phyloP scores from a whole-genome alignment of 257 asterid species.

The Rehmannia glutinosa region DNA sequence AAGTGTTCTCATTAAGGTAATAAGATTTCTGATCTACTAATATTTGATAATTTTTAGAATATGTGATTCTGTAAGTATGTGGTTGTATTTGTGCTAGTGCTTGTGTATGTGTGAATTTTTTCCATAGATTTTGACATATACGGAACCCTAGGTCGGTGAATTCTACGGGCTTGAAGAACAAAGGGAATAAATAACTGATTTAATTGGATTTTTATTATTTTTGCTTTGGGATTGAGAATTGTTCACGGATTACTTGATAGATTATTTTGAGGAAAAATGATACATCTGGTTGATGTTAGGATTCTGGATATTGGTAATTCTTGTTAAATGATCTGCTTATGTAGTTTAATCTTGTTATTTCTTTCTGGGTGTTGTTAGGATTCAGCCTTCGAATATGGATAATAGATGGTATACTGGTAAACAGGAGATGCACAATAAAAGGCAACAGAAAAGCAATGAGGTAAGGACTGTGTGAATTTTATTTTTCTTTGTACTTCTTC shows the following conservation, averaged over 20 bases:
- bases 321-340: neutral
- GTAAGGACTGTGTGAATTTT: slow-evolving; percentile 27
- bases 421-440: slow-evolving; percentile 55
- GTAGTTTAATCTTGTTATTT: neutral
- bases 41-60: too few species aligned
- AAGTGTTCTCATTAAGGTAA: slow-evolving; percentile 26
- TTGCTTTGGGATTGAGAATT: neutral
- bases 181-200: neutral
- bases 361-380: slow-evolving; percentile 16
- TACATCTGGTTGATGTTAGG: neutral
- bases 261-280: neutral
- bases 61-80: neutral
- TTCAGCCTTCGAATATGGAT: slow-evolving; percentile 46
- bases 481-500: neutral
- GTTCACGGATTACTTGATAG: too few species aligned
- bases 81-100: neutral
- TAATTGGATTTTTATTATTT: neutral
- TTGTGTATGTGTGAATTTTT: neutral
- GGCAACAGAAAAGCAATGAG: slow-evolving; percentile 44
- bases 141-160: slow-evolving; percentile 8
- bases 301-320: neutral
- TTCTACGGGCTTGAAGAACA: neutral
- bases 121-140: neutral
- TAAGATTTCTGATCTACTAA: neutral
- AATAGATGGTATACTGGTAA: slow-evolving; percentile 58